Evolutionary conservation across 164 flowering plant genomes (phyloP).

Genomic region (Tetracentron sinense): DNA sequence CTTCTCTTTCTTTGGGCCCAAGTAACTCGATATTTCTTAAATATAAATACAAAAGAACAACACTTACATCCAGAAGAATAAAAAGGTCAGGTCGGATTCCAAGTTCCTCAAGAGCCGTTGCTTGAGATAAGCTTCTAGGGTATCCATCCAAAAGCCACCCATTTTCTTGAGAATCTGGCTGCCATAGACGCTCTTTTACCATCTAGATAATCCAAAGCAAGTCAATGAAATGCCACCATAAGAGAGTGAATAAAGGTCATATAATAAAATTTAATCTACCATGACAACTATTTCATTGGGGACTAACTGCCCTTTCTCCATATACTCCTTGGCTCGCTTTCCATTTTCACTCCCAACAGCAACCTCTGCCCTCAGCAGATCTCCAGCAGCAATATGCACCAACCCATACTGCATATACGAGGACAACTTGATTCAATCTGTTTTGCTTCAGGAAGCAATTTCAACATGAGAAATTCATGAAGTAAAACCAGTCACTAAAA

Average conservation of each 20-base stretch:
- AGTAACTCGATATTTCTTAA: neutral
- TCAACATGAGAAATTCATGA: constrained; percentile 26
- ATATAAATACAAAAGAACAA: constrained; percentile 6
- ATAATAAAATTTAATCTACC: constrained; percentile 37
- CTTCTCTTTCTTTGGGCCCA: neutral
- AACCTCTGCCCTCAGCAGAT: constrained; percentile 82
- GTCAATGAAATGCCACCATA: neutral
- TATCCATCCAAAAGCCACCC: constrained; percentile 99
- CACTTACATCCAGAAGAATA: constrained; percentile 78
- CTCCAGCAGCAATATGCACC: constrained; percentile 96
- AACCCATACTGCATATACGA: constrained; percentile 79
- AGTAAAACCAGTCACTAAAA: constrained; percentile 12
- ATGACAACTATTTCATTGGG: constrained; percentile 89
- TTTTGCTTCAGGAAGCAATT: constrained; percentile 22
- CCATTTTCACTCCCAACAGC: constrained; percentile 86
- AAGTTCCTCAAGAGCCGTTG: constrained; percentile 65
- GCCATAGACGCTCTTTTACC: constrained; percentile 84
- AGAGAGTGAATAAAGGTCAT: neutral
- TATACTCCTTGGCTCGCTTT: constrained; percentile 72
- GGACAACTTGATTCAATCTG: constrained; percentile 39
- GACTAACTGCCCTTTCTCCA: constrained; percentile 88
- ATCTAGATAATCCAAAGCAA: constrained; percentile 46
- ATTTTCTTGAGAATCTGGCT: constrained; percentile 65
- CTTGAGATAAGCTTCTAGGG: constrained; percentile 92
- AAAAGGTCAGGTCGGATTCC: constrained; percentile 82